phyloP scores from a whole-genome alignment of 2,329 filamentous ascomycete species.

The Dothidotthia symphoricarpi region DNA sequence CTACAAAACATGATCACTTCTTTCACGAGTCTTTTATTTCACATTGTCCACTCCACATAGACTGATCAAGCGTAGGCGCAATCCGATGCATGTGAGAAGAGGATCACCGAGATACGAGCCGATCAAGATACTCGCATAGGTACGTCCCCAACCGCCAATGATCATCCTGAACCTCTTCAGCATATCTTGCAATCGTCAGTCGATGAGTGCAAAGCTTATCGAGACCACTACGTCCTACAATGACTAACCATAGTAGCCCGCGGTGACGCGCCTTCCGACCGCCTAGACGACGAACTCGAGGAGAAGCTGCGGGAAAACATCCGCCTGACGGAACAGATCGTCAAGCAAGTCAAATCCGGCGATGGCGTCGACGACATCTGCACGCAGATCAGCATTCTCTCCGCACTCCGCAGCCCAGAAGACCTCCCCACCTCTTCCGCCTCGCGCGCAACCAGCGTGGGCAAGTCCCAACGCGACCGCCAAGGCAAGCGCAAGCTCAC shows the following conservation, averaged over 20 bases:
- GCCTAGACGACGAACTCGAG: slow-evolving; percentile 49
- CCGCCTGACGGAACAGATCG: slow-evolving; percentile 48
- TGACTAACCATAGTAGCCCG: slow-evolving; percentile 26
- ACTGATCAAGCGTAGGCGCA: slow-evolving; percentile 20
- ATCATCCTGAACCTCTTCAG: background rate
- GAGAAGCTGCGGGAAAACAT: slow-evolving; percentile 50
- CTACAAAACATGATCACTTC: too few species aligned
- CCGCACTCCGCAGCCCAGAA: slow-evolving; percentile 48
- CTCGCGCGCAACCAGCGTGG: slow-evolving; percentile 39
- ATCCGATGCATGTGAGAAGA: slow-evolving; percentile 33
- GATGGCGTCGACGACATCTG: slow-evolving; percentile 43
- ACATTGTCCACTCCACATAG: background rate
- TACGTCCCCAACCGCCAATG: slow-evolving; percentile 9
- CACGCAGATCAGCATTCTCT: slow-evolving; percentile 48
- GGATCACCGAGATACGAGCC: slow-evolving; percentile 29
- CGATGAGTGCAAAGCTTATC: too few species aligned
- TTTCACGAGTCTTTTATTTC: background rate
- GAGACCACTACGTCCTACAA: too few species aligned
- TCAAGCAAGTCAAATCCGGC: slow-evolving; percentile 45
- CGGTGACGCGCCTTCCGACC: slow-evolving; percentile 36
- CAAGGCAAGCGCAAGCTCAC: slow-evolving; percentile 40
- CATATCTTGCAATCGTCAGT: too few species aligned
- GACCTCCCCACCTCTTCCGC: slow-evolving; percentile 38
- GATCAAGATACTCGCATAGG: slow-evolving; percentile 31
- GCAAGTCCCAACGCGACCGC: slow-evolving; percentile 40